Percentiles rank a stretch among this genome's conserved stretches.
Conservation (phyloP, 1,139 yeast species). For the Candida sojae region DNA sequence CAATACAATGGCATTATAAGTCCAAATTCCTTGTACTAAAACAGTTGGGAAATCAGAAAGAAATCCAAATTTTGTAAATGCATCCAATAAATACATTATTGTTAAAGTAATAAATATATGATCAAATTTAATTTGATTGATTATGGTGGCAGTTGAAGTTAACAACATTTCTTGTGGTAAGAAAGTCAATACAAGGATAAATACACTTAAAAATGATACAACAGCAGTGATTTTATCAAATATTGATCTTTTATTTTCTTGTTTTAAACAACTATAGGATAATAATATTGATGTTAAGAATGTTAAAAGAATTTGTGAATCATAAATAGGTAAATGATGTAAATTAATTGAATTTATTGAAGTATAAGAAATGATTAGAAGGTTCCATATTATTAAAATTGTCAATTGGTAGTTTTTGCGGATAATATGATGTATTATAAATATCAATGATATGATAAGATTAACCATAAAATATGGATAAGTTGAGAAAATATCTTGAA, state of each 20-base stretch:
- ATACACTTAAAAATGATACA: slow-evolving; percentile 5
- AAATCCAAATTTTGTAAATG: slow-evolving; percentile 4
- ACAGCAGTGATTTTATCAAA: background rate
- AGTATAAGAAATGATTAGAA: slow-evolving; percentile 4
- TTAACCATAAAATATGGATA: slow-evolving; percentile 11
- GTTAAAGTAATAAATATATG: slow-evolving; percentile 7
- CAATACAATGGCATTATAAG: slow-evolving; percentile 6
- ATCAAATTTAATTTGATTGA: slow-evolving; percentile 5
- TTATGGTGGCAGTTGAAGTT: slow-evolving; percentile 5
- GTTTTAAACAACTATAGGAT: slow-evolving; percentile 1
- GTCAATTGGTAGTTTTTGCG: slow-evolving; percentile 4
- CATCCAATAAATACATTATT: slow-evolving; percentile 2
- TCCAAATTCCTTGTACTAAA: slow-evolving; percentile 7
- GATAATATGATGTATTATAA: slow-evolving; percentile 2
- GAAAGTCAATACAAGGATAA: slow-evolving; percentile 1
- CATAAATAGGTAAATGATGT: background rate
- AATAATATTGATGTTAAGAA: slow-evolving; percentile 4
- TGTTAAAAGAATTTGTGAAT: slow-evolving; percentile 1
- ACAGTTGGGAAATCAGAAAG: slow-evolving; percentile 1
- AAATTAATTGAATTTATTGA: background rate
- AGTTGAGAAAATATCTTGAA: slow-evolving; percentile 1
- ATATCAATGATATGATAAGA: slow-evolving; percentile 5
- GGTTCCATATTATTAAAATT: slow-evolving; percentile 10
- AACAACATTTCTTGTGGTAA: slow-evolving; percentile 6
- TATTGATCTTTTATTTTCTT: slow-evolving; percentile 1